Percentiles rank a stretch among this genome's conserved stretches.
Conservation (phyloP, 2,329 filamentous ascomycete genomes). For the Fusarium nygamai region DNA sequence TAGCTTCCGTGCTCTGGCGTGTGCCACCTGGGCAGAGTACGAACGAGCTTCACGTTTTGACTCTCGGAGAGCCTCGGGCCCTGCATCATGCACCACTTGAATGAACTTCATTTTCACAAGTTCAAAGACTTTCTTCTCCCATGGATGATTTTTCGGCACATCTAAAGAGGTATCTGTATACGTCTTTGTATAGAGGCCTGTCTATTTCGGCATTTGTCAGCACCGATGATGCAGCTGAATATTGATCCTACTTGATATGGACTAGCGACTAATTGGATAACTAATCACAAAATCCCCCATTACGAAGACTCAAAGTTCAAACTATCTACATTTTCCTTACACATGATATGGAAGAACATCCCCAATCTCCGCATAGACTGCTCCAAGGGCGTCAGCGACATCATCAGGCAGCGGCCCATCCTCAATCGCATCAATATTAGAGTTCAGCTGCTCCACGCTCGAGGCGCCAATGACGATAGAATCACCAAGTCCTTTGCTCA, state of each 20-base stretch:
- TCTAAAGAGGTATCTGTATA: not conserved
- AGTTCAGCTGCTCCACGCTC: not conserved
- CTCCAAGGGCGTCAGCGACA: not conserved
- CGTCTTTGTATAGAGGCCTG: not conserved
- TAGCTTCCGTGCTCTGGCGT: not conserved
- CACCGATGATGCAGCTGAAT: not conserved
- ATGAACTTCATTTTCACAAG: not conserved
- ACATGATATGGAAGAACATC: not conserved
- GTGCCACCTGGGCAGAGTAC: not conserved
- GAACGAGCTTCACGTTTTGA: not conserved
- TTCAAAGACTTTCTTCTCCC: accelerated
- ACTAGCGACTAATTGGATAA: not conserved
- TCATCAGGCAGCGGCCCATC: not conserved
- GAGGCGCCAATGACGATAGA: not conserved
- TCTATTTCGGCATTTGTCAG: not conserved
- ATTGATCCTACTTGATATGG: not conserved
- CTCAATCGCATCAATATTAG: not conserved
- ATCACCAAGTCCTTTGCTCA: not conserved
- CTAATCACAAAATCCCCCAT: not conserved
- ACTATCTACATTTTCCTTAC: not conserved
- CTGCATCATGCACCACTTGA: not conserved
- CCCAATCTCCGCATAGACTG: not conserved
- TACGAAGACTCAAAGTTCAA: too few species aligned
- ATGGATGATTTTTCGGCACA: not conserved
- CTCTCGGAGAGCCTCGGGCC: not conserved